A percentile compares a stretch with the other conserved stretches of the same genome.
Evolutionary conservation across 441 rosid species (phyloP).

Genomic region (Erodium chrysanthum): DNA sequence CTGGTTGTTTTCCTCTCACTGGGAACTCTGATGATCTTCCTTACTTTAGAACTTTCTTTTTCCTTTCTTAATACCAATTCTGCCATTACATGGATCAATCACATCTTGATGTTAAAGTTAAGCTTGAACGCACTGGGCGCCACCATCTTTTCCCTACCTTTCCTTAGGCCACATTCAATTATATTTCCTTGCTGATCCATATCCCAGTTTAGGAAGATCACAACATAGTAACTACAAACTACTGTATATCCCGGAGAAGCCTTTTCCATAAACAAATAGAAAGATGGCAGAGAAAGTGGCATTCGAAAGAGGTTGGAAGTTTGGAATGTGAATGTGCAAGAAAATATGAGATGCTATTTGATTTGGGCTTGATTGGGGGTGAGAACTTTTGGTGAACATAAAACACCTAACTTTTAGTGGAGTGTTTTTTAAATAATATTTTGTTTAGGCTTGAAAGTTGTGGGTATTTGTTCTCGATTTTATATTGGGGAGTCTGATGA

Average conservation of each 20-base stretch:
- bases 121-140: not conserved
- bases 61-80: not conserved
- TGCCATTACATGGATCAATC: not conserved
- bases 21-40: not conserved
- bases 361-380: not conserved
- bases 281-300: not conserved
- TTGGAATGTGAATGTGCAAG: not conserved
- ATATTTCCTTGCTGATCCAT: not conserved
- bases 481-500: not conserved
- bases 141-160: not conserved
- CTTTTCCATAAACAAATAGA: not conserved
- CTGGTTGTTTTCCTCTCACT: no score
- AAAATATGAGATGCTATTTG: not conserved
- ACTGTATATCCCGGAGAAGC: not conserved
- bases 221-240: not conserved
- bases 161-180: not conserved
- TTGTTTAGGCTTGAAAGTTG: not conserved
- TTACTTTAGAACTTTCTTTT: not conserved
- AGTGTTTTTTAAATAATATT: not conserved
- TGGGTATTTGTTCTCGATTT: not conserved
- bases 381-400: not conserved
- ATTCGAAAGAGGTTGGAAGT: not conserved
- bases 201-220: not conserved
- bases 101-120: not conserved
- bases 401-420: no score